Evolutionary conservation across 2,329 filamentous ascomycete species (phyloP), one percentile per base, ranked within the genome.

Genomic region (Hirsutella rhossiliensis): DNA sequence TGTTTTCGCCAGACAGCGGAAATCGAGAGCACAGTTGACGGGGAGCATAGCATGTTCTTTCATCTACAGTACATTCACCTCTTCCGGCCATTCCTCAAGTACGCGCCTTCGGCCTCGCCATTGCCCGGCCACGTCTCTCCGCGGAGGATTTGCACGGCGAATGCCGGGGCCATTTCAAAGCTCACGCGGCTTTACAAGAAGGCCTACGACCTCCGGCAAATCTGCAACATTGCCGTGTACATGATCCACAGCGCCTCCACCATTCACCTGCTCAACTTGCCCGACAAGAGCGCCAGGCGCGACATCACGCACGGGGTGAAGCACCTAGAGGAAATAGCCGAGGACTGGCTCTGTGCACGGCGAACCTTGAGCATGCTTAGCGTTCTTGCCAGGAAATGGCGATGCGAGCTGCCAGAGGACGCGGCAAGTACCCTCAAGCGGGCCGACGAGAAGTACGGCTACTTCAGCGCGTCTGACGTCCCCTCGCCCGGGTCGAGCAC

Each of bases 201-300:
- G 52, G 82, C 82, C 1, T 94, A 95, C 62, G 87, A 90, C 11
- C 67, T 97, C 12, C 80, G 87, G 5, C 90, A 97, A 59, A 95
- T 98, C 30, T 94, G 87, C 65, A 97, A 97, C 56, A 87, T 97
- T 54, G 89, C 85, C 3, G 88, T 97, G 1, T 98, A 98, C 62
- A 96, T 97, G 64, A 75, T 85, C 0, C 90, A 97, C 61, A 92
- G 87, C 5, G 89, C 92, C 28, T 95, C 88, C 59, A 96, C 88
- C 0, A 94, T 97, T 34, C 92, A 97, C 56, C 68, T 98, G 18
- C 78, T 98, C 31, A 96, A 96, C 52, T 69, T 97, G 1, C 89
- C 89, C 0, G 89, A 96, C 53, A 95, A 92, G 65, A 92, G 86
- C 28, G 87, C 92, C 5, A 83, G 80, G 55, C 73, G 90, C 53